These are phyloP conservation scores for Phytophthora pseudosyringae DNA, from an alignment of 352 stramenopile species.

Conservation along the genomic window DNA sequence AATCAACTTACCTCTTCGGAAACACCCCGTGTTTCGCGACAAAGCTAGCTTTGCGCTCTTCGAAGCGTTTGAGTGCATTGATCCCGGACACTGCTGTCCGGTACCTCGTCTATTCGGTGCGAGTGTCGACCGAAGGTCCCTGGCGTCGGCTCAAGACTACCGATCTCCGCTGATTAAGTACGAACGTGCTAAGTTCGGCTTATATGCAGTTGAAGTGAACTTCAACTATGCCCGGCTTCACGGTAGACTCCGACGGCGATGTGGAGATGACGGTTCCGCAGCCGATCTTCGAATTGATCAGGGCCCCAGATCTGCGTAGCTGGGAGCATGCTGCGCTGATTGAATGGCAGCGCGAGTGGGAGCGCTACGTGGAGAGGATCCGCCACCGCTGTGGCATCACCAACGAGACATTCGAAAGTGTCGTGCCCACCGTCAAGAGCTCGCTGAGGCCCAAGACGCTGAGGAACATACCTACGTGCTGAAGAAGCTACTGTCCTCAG, in stretches of 20 bases:
- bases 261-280: conserved; percentile 22
- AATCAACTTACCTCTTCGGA: too few species aligned
- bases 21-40: too few species aligned
- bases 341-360: too few species aligned
- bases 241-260: conserved; percentile 10
- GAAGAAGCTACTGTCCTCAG: conserved; percentile 7
- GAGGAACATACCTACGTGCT: conserved; percentile 20
- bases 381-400: too few species aligned
- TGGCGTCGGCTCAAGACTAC: too few species aligned
- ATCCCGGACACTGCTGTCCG: too few species aligned
- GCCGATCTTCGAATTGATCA: conserved; percentile 24
- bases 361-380: too few species aligned
- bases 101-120: too few species aligned
- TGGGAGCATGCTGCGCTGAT: conserved; percentile 16
- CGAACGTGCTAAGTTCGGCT: not conserved
- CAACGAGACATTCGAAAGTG: conserved; percentile 25
- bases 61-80: too few species aligned
- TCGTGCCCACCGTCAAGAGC: conserved; percentile 16
- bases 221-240: not conserved
- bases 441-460: not conserved
- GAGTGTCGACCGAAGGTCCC: too few species aligned
- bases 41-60: too few species aligned
- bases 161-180: too few species aligned
- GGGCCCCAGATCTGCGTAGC: conserved; percentile 5
- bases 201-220: not conserved